Evolutionary conservation across 441 rosid species (phyloP), one percentile per base, ranked within the genome.

Genomic region (Croton laevigatus): DNA sequence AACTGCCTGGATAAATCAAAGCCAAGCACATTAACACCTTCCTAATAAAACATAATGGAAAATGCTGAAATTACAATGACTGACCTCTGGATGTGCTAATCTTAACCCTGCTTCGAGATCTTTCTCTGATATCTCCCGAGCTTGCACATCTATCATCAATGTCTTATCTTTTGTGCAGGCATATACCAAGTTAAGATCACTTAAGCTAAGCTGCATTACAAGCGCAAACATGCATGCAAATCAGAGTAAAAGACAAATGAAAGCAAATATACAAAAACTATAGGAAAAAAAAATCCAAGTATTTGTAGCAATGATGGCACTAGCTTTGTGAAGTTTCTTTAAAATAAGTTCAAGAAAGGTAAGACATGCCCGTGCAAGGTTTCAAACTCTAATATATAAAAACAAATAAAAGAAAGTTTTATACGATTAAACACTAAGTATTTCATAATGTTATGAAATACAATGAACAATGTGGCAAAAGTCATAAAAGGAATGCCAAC

Each of bases 111-210:
- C 91, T 82, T 91, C 87, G 23, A 95, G 75, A 85, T 95, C 98
- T 79, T 85, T 91, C 81, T 95, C 95, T 32, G 95, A 75, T 77
- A 95, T 93, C 80, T 86, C 96, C 68, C 86, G 83, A 72, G 98
- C 86, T 82, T 93, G 96, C 51, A 91, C 99, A 80, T 95, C 99
- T 71, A 93, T 89, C 99, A 95, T 93, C 85, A 95, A 83, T 68
- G 97, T 91, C 73, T 91, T 93, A 63, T 89, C 97, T 81, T 80
- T 91, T 74, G 97, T 95, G 81, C 99, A 95, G 53, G 99, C 99
- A 79, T 93, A 95, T 60, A 93, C 85, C 81, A 95, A 84, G 84
- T 85, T 93, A 71, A 95, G 90, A 78, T 93, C 99, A 77, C 99
- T 93, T 71, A 87, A 77, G 82, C 73, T 85, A 79, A 95, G 98